Evolutionary conservation across 1,284 basidiomycete species (phyloP).

Genomic region (Apiotrichum sp.): DNA sequence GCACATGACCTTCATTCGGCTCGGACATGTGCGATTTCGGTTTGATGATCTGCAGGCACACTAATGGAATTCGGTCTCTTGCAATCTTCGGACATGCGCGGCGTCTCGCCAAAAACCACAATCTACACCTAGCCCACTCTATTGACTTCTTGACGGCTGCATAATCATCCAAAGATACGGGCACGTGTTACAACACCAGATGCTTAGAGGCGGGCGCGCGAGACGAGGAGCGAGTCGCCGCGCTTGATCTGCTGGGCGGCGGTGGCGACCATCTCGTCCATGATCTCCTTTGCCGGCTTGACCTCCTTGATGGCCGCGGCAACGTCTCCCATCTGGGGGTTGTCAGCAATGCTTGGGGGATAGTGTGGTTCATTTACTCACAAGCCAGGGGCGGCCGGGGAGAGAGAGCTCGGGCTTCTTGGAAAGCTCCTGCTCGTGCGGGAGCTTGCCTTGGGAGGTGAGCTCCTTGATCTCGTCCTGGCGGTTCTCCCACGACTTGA

Average conservation of each 20-base stretch:
- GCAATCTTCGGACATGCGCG: no score
- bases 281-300: constrained; percentile 68
- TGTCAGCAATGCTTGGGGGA: no score
- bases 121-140: no score
- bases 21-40: no score
- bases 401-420: constrained; percentile 18
- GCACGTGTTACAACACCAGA: no score
- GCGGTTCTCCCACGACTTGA: constrained; percentile 59
- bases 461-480: constrained; percentile 55
- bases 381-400: constrained; percentile 41
- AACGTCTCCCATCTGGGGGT: constrained; percentile 60
- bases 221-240: constrained; percentile 7
- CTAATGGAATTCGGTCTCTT: no score
- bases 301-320: constrained; percentile 70
- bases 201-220: constrained; percentile 7
- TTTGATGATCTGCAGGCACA: no score
- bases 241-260: constrained; percentile 20
- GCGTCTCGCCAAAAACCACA: no score
- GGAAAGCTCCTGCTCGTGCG: constrained; percentile 62
- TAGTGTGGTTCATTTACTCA: no score
- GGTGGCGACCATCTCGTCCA: constrained; percentile 61
- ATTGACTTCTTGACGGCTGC: no score
- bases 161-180: no score
- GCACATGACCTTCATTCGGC: no score
- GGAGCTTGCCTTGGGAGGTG: constrained; percentile 69